Evolutionary conservation across 305 asterid species (phyloP).

Genomic region (Solanum hybrid): DNA sequence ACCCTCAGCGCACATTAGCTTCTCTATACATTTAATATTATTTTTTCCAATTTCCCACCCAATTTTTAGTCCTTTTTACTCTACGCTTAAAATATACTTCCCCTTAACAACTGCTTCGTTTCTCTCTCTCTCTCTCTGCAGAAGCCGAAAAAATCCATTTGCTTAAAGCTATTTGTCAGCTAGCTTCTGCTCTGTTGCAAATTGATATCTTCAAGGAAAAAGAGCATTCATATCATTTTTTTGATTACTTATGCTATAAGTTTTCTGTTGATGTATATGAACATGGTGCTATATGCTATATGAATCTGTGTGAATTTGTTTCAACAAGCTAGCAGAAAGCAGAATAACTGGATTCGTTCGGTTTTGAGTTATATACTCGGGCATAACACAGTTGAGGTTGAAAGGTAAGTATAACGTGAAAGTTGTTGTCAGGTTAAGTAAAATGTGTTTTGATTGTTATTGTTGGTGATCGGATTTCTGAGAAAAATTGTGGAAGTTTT

Average conservation of each 20-base stretch:
- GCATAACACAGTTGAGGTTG: neutral
- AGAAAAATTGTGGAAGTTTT: neutral
- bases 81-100: conserved; percentile 3
- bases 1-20: conserved; percentile 11
- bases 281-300: neutral
- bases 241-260: neutral
- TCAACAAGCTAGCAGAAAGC: neutral
- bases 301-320: neutral
- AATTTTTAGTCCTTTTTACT: neutral
- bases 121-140: neutral
- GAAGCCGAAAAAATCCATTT: neutral
- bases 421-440: neutral
- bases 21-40: neutral
- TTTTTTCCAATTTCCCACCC: conserved; percentile 14
- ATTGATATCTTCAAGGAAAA: neutral
- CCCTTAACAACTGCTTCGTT: neutral
- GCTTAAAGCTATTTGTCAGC: neutral
- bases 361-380: neutral
- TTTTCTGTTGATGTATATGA: neutral
- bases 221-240: neutral
- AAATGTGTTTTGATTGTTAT: neutral
- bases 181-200: neutral
- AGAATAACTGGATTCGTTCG: neutral
- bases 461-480: neutral
- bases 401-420: neutral